Base-by-base conservation (phyloP, 192 early-diverging fungal species). In the Coemansia sp. region DNA sequence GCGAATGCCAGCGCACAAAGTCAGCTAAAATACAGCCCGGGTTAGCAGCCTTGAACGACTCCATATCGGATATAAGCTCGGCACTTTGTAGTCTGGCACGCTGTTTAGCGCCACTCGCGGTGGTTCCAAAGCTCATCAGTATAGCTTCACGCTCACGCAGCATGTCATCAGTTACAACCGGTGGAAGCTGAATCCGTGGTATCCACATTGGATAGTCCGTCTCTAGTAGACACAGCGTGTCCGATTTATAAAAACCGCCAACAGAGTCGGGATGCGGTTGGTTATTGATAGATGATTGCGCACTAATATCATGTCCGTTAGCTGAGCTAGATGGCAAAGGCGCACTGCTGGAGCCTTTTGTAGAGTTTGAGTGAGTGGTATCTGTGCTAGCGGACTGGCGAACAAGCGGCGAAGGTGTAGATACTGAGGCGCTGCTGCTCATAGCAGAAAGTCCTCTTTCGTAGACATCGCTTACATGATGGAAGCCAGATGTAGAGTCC, bases 1-100 rank as follows among this genome's bases (percentile, higher is more conserved):
- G 94, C 8, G 93, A 95, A 66, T 93, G 89, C 94, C 94, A 96
- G 43, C 94, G 84, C 17, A 96, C 88, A 82, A 96, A 96, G 48
- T 96, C 94, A 9, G 87, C 91, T 30, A 96, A 55, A 2, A 61
- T 62, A 48, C 83, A 83, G 12, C 82, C 75, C 0, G 94, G 91
- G 62, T 96, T 96, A 9, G 94, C 94, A 4, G 94, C 94, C 62
- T 96, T 96, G 72, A 96, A 96, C 14, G 92, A 87, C 61, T 89
- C 80, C 92, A 96, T 93, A 62, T 96, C 92, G 57, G 71, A 74
- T 27, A 81, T 58, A 0, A 73, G 66, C 46, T 90, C 87, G 0
- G 79, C 84, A 40, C 88, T 89, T 52, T 94, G 92, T 55, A 93
- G 78, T 56, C 85, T 73, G 0, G 89, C 91, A 9, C 93, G 81